Base-by-base conservation (phyloP, 179 eudicot genomes). In the Beta macrorhiza region DNA sequence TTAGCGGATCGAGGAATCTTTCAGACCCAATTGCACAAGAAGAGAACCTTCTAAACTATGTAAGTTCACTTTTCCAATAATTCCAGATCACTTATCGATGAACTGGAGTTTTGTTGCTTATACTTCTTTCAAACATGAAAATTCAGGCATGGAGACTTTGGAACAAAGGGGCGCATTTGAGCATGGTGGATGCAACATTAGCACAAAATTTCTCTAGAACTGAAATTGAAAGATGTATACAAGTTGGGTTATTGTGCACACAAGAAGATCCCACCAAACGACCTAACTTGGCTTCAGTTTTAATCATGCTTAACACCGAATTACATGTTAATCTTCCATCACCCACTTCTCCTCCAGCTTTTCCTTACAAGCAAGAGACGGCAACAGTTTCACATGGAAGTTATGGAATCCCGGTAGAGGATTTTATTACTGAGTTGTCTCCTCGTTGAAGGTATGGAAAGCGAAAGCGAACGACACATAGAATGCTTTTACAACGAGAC, bases 61-160 rank as follows among this genome's bases (percentile, higher is more conserved):
- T 61, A 61, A 61, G 65, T n/a, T n/a, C 29, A 5, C 7, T 17
- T n/a, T 14, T 3, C 3, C 59, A 10, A 56, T 12, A 10, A 56
- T 56, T 56, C 4, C 59, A 7, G 3, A 56, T 2, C 3, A 29
- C 32, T 29, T 29, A 29, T 29, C 32, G 32, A 29, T 29, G 32
- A 29, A 29, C 32, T 29, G 32, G 32, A 29, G 32, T 29, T 29
- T 7, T 56, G 15, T 16, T 59, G n/a, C n/a, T 59, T 3, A 59
- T 16, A 20, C 5, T 17, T 59, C 7, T 10, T n/a, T 59, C 13
- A 13, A 3, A 7, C 20, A 2, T 59, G n/a, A 19, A 2, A 16
- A 1, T 9, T 58, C 44, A 88, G 90, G 86, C 81, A 32, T 84
- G 89, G 87, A 84, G 83, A 79, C 77, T 79, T 49, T 88, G 90